Base-by-base conservation (phyloP, 2,329 filamentous ascomycete genomes). In the Camillea tinctor region DNA sequence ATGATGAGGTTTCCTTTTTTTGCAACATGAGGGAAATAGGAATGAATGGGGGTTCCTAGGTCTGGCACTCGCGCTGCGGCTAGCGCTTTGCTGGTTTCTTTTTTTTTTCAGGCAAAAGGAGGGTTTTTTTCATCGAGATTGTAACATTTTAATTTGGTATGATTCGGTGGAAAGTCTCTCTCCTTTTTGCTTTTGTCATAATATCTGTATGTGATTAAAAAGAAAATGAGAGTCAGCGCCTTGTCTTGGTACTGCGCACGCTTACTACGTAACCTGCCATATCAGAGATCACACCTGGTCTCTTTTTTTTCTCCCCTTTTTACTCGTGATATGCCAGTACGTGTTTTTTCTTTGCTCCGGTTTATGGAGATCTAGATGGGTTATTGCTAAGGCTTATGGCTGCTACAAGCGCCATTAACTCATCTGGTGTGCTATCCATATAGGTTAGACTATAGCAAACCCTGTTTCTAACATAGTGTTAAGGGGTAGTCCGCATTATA, bases 131-230 rank as follows among this genome's bases (percentile, higher is more conserved):
- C 36, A 15, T 44, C 17, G 17, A 44, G 36, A 44, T n/a, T 44
- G 26, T 30, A 30, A 7, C 26, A n/a, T 30, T 30, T 30, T 30
- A 30, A n/a, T n/a, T 30, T 30, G 26, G 2, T 30, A 30, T 30
- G 26, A 30, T 11, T 30, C 26, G 26, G 3, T 30, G 26, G 13
- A 54, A 56, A 40, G 55, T 51, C 50, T 24, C 22, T 52, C 57
- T 55, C 50, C 56, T 15, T 15, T n/a, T 44, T 44, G 15, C 13
- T 15, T 30, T 55, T 62, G 58, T 62, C 56, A 50, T 60, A 64
- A 60, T 66, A 62, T 55, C 24, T 66, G 57, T 64, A 63, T 55
- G 51, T 54, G 55, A 66, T 63, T 64, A 66, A 17, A 44, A 44
- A 44, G 5, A 15, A 44, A 44, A 44, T 17, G 5, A 15, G n/a